These are phyloP conservation scores for Trichoderma sp. DNA, from an alignment of 2,329 filamentous ascomycete species.

Conservation along the genomic window DNA sequence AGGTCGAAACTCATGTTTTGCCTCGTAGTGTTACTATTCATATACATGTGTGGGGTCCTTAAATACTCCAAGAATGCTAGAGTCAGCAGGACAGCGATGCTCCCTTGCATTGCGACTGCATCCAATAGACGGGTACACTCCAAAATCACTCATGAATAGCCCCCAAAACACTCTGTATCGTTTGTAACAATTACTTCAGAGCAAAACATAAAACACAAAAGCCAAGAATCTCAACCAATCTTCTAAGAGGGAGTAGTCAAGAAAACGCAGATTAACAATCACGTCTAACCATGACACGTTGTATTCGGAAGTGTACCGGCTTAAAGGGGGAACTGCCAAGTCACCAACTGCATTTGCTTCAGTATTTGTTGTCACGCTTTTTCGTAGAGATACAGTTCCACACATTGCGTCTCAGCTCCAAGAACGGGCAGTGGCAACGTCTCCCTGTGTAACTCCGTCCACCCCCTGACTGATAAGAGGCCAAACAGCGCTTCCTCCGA, in stretches of 20 bases:
- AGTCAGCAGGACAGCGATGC: not conserved
- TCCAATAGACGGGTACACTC: not conserved
- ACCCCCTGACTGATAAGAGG: slow-evolving; percentile 48
- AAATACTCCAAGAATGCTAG: not conserved
- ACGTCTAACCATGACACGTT: not conserved
- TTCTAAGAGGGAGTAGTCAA: not conserved
- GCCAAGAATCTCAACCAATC: not conserved
- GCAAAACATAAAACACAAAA: not conserved
- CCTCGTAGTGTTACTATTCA: not conserved
- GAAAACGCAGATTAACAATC: not conserved
- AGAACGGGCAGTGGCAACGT: slow-evolving; percentile 49
- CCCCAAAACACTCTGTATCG: not conserved
- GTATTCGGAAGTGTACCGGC: not conserved
- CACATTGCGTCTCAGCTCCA: slow-evolving; percentile 44
- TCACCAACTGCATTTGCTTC: not conserved
- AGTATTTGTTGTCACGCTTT: slow-evolving; percentile 30
- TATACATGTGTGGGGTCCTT: not conserved
- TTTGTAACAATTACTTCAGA: not conserved
- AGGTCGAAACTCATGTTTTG: not conserved
- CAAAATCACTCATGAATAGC: not conserved
- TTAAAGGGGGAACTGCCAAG: not conserved
- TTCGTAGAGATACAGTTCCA: slow-evolving; percentile 56
- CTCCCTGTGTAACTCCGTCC: slow-evolving; percentile 45
- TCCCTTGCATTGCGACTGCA: not conserved
- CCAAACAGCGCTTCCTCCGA: slow-evolving; percentile 53